phyloP scores from a whole-genome alignment of 2,329 filamentous ascomycete genomes.

The Alternaria hordeiaustralica region DNA sequence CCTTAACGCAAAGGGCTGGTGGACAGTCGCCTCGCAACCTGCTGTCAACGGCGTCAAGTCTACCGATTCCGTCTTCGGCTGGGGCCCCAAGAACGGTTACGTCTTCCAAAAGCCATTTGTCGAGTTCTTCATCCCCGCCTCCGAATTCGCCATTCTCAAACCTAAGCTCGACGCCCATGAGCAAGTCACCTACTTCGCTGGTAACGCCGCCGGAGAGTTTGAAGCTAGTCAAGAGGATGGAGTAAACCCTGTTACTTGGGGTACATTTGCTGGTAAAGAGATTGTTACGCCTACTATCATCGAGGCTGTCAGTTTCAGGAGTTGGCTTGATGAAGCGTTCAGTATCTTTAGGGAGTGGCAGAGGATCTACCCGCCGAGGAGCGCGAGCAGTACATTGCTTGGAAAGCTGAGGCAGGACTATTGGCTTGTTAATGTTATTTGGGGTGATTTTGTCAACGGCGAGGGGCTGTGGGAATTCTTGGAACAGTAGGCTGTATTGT shows the following conservation, averaged over 20 bases:
- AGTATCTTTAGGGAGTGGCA: constrained; percentile 96
- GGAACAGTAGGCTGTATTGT: constrained; percentile 8
- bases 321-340: constrained; percentile 96
- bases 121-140: constrained; percentile 84
- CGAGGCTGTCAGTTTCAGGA: constrained; percentile 89
- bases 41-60: constrained; percentile 86
- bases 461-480: constrained; percentile 77
- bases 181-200: constrained; percentile 85
- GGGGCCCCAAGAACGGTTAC: constrained; percentile 91
- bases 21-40: constrained; percentile 95
- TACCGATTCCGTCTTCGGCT: constrained; percentile 81
- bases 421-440: constrained; percentile 92
- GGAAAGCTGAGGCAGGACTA: constrained; percentile 70
- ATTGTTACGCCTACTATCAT: constrained; percentile 97
- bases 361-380: constrained; percentile 79
- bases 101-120: constrained; percentile 99
- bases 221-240: constrained; percentile 68
- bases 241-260: constrained; percentile 97
- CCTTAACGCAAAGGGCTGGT: constrained; percentile 87
- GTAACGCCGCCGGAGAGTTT: constrained; percentile 79
- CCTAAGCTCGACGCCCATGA: constrained; percentile 70
- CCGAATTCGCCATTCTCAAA: constrained; percentile 74
- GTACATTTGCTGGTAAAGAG: constrained; percentile 92
- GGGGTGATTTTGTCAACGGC: constrained; percentile 76
- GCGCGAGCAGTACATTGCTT: constrained; percentile 74